phyloP scores from a whole-genome alignment of 768 basidiomycete genomes.

The Psilocybe cubensis region DNA sequence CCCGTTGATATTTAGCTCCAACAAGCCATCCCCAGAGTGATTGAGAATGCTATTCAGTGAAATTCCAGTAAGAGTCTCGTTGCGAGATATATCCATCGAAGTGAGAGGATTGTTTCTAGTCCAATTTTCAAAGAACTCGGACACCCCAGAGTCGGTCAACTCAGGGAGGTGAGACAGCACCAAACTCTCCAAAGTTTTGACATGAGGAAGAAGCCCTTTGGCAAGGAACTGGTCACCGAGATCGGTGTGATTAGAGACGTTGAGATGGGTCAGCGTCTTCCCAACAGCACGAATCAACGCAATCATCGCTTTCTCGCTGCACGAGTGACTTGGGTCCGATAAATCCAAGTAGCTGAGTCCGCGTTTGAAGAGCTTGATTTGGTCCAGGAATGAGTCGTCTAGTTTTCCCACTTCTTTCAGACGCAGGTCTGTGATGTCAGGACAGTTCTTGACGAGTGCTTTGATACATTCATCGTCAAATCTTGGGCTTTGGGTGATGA shows the following conservation, averaged over 20 bases:
- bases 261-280: slow-evolving; percentile 55
- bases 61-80: slow-evolving; percentile 49
- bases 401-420: slow-evolving; percentile 80
- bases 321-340: slow-evolving; percentile 58
- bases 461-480: slow-evolving; percentile 75
- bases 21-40: slow-evolving; percentile 66
- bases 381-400: slow-evolving; percentile 62
- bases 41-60: slow-evolving; percentile 66
- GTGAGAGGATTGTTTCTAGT: slow-evolving; percentile 49
- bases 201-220: slow-evolving; percentile 59
- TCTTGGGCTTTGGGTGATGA: slow-evolving; percentile 84
- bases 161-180: slow-evolving; percentile 56
- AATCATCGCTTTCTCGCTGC: slow-evolving; percentile 59
- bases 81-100: slow-evolving; percentile 65
- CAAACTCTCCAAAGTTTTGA: slow-evolving; percentile 52
- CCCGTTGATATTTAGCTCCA: slow-evolving; percentile 73
- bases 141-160: slow-evolving; percentile 73
- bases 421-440: slow-evolving; percentile 65
- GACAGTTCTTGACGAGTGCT: slow-evolving; percentile 58
- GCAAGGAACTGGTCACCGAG: slow-evolving; percentile 65
- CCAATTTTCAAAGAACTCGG: slow-evolving; percentile 69
- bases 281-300: slow-evolving; percentile 61
- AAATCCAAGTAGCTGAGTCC: slow-evolving; percentile 64
- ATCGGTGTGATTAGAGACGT: slow-evolving; percentile 70
- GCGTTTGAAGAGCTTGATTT: slow-evolving; percentile 51